phyloP scores from a whole-genome alignment of 805 yeast species.

The Sugiyamaella marilandica region DNA sequence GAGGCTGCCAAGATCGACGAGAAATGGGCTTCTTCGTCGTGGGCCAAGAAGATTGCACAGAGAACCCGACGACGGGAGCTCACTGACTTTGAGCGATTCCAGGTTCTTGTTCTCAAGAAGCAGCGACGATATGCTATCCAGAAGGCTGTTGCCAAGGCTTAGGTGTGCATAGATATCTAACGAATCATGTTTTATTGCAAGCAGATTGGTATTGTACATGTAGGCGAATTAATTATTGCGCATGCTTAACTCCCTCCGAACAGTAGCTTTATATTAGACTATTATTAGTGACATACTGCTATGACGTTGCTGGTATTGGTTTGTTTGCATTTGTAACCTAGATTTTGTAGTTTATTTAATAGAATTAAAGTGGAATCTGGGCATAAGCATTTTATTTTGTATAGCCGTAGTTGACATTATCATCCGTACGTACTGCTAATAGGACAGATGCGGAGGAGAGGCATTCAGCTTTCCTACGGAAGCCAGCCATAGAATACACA shows the following conservation, averaged over 20 bases:
- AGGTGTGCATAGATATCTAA: not conserved
- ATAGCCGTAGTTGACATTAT: too few species aligned
- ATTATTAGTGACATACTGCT: too few species aligned
- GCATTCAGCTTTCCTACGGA: not conserved
- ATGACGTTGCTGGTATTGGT: too few species aligned
- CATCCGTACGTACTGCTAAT: too few species aligned
- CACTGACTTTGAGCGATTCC: conserved; percentile 99
- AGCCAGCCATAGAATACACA: not conserved
- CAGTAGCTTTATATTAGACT: too few species aligned
- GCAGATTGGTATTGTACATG: not conserved
- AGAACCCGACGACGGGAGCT: conserved; percentile 89
- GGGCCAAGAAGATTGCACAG: conserved; percentile 98
- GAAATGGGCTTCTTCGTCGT: conserved; percentile 89
- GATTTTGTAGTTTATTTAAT: too few species aligned
- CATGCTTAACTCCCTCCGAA: not conserved
- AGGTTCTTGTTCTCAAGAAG: conserved; percentile 94
- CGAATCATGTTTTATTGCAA: not conserved
- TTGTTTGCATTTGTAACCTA: too few species aligned
- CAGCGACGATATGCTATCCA: conserved; percentile 93
- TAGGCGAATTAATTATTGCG: conserved; percentile 1
- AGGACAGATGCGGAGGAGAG: not conserved
- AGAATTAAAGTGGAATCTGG: too few species aligned
- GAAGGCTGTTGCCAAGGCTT: conserved; percentile 90
- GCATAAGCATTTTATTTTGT: too few species aligned
- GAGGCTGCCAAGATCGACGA: conserved; percentile 79